Conservation (phyloP, 345 rosid genomes). For the Conringia planisiliqua region DNA sequence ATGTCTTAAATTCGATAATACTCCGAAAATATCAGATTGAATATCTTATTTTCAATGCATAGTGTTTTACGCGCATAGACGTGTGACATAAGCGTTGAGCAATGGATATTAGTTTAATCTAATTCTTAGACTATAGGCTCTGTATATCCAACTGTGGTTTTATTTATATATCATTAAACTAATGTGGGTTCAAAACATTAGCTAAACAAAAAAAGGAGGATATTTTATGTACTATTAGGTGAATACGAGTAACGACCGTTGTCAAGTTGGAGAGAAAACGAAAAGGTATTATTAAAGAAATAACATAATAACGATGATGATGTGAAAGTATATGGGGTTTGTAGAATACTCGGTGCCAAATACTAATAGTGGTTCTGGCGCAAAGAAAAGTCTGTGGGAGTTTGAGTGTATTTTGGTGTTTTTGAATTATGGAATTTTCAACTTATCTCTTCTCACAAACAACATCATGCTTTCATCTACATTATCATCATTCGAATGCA, state of each 20-base stretch:
- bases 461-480: conserved; percentile 17
- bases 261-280: background rate
- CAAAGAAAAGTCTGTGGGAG: background rate
- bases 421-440: conserved; percentile 4
- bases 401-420: background rate
- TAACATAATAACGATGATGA: conserved; percentile 4
- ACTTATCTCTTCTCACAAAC: conserved; percentile 24
- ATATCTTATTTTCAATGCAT: background rate
- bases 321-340: background rate
- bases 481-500: conserved; percentile 10
- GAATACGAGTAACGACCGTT: background rate
- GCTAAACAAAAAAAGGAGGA: background rate
- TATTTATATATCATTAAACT: background rate
- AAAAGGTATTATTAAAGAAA: background rate
- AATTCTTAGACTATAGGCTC: background rate
- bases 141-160: background rate
- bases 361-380: background rate
- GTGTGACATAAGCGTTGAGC: background rate
- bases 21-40: background rate
- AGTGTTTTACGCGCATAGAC: background rate
- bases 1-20: background rate
- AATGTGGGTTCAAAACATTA: background rate
- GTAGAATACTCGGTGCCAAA: background rate
- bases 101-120: background rate
- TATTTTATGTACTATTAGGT: background rate